phyloP scores from a whole-genome alignment of 2,329 filamentous ascomycete species.

The Neofusicoccum umdonicola region DNA sequence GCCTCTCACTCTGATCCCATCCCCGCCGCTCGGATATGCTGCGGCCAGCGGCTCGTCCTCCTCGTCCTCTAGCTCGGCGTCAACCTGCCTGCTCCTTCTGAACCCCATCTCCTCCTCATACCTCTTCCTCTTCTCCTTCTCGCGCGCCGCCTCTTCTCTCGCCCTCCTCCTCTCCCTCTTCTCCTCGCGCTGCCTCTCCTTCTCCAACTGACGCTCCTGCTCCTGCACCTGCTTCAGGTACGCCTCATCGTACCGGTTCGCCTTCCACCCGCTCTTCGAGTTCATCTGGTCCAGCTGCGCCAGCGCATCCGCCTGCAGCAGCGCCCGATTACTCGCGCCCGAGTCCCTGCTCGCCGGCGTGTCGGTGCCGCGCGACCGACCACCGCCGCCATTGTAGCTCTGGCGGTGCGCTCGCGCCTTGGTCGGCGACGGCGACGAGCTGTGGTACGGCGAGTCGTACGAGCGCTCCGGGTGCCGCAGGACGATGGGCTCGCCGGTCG shows the following conservation, averaged over 20 bases:
- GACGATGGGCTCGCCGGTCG: conserved; percentile 26
- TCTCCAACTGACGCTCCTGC: conserved; percentile 36
- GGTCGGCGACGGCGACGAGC: background rate
- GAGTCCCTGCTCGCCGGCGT: conserved; percentile 21
- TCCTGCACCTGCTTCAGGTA: conserved; percentile 37
- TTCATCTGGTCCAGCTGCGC: conserved; percentile 65
- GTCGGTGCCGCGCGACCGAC: background rate
- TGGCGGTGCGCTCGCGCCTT: background rate
- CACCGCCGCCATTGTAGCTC: background rate
- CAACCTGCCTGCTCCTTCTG: conserved; percentile 24
- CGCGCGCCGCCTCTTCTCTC: conserved; percentile 23
- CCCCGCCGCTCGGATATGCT: conserved; percentile 17
- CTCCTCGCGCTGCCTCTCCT: conserved; percentile 33
- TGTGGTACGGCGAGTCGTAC: conserved; percentile 18
- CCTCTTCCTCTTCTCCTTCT: too few species aligned
- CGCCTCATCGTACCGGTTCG: conserved; percentile 41
- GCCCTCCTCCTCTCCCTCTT: conserved; percentile 31
- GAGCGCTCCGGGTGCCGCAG: background rate
- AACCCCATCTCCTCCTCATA: conserved; percentile 11
- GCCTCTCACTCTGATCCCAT: conserved; percentile 16
- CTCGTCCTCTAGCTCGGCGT: conserved; percentile 27
- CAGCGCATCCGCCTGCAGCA: conserved; percentile 57
- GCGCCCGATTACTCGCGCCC: conserved; percentile 32
- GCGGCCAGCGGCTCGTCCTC: conserved; percentile 18
- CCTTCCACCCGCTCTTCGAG: conserved; percentile 49